Base-by-base conservation (phyloP, 805 yeast genomes). In the Monosporozyma yasuniensis region DNA sequence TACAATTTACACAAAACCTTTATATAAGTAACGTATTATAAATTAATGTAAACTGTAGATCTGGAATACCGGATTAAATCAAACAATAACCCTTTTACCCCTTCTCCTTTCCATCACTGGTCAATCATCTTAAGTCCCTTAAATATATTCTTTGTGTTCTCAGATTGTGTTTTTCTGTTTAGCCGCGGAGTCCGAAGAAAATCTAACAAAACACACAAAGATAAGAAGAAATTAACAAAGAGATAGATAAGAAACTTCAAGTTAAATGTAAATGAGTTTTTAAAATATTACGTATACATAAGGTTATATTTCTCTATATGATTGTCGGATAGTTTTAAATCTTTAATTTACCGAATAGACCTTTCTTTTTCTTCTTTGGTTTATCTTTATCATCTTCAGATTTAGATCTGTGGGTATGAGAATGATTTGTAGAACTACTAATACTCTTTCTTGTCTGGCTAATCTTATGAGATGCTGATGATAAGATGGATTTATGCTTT, bases 261-360 rank as follows among this genome's bases (percentile, higher is more conserved):
- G n/a, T n/a, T n/a, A n/a, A n/a, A n/a, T n/a, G n/a, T n/a, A n/a
- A n/a, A n/a, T n/a, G n/a, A n/a, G n/a, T n/a, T n/a, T n/a, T n/a
- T n/a, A n/a, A n/a, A n/a, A n/a, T n/a, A n/a, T n/a, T n/a, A n/a
- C n/a, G n/a, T n/a, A n/a, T n/a, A n/a, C n/a, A n/a, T n/a, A n/a
- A n/a, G n/a, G n/a, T n/a, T n/a, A n/a, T n/a, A n/a, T n/a, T n/a
- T n/a, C n/a, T n/a, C n/a, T n/a, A n/a, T n/a, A n/a, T n/a, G n/a
- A n/a, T n/a, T n/a, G n/a, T n/a, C n/a, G n/a, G n/a, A 30, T 30
- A 7, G n/a, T 7, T 32, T 21, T 25, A 25, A 27, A 23, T 27
- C 32, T 42, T 42, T 25, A 42, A 42, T 42, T 42, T 42, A 27
- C 44, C 44, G n/a, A 42, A 16, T 25, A 42, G 16, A n/a, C 32